Conservation (phyloP, 2,329 filamentous ascomycete species). For the Fusarium kyushuense region DNA sequence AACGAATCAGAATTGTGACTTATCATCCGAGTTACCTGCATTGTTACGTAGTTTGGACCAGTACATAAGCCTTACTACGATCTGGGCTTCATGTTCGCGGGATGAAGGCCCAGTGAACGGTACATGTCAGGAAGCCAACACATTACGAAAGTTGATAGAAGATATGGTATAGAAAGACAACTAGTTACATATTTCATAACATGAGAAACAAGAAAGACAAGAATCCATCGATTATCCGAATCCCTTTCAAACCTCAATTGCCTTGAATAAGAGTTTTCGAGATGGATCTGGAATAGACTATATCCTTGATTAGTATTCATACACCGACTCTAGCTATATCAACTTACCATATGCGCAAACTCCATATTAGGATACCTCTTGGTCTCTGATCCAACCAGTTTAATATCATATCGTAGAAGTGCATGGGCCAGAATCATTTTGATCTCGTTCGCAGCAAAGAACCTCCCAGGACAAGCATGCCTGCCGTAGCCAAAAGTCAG, state of each 20-base stretch:
- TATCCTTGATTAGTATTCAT: background rate
- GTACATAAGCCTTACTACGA: constrained; percentile 6
- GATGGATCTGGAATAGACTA: background rate
- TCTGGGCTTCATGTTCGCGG: background rate
- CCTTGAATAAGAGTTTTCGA: background rate
- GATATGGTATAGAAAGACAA: background rate
- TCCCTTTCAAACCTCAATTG: background rate
- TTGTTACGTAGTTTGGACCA: background rate
- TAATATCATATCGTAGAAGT: background rate
- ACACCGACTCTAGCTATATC: background rate
- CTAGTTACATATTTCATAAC: too few relatives aligned
- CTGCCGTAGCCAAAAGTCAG: background rate
- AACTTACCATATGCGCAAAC: background rate
- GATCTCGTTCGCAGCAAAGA: background rate
- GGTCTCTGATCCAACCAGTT: background rate
- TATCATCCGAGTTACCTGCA: accelerated
- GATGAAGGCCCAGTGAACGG: accelerated
- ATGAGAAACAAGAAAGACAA: too few relatives aligned
- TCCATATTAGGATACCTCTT: background rate
- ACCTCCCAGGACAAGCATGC: background rate
- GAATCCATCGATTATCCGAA: too few relatives aligned
- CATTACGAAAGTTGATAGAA: background rate
- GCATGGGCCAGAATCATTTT: background rate
- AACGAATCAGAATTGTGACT: accelerated
- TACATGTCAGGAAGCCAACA: background rate